Conservation (phyloP, 768 basidiomycete species). For the Boletus rubroflammeus region DNA sequence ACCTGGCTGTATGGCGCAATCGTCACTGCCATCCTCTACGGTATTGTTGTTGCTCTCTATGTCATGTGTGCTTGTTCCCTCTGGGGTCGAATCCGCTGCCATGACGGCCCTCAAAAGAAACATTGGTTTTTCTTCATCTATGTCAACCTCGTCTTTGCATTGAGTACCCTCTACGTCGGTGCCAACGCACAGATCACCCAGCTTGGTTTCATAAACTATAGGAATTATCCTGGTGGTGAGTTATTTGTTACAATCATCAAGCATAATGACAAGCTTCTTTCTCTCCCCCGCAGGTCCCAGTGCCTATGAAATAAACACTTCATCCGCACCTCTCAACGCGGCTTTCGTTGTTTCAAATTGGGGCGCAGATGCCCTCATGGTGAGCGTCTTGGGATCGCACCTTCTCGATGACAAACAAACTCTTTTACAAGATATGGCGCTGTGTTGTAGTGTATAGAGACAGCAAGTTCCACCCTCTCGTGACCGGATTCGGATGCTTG, state of each 20-base stretch:
- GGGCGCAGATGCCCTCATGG: slow-evolving; percentile 32
- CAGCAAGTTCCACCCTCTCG: slow-evolving; percentile 17
- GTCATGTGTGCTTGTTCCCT: slow-evolving; percentile 27
- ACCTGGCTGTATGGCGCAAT: slow-evolving; percentile 32
- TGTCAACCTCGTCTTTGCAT: slow-evolving; percentile 26
- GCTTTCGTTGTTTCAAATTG: slow-evolving; percentile 32
- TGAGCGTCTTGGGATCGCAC: slow-evolving; percentile 1
- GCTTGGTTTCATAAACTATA: slow-evolving; percentile 29
- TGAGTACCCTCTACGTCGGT: slow-evolving; percentile 28
- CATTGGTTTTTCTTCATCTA: slow-evolving; percentile 30
- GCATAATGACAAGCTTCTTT: too few relatives aligned
- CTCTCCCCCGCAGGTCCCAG: slow-evolving; percentile 19
- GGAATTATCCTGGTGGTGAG: slow-evolving; percentile 32
- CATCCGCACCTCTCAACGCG: slow-evolving; percentile 26
- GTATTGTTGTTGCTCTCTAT: slow-evolving; percentile 25
- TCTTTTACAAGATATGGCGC: slow-evolving; percentile 26
- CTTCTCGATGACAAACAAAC: not conserved
- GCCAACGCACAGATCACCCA: slow-evolving; percentile 27
- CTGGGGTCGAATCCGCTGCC: slow-evolving; percentile 20
- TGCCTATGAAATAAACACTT: slow-evolving; percentile 21
- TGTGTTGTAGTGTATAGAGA: slow-evolving; percentile 32
- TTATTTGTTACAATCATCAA: not conserved
- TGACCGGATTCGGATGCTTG: slow-evolving; percentile 15
- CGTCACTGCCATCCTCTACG: slow-evolving; percentile 27
- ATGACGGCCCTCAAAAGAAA: slow-evolving; percentile 6